phyloP scores from a whole-genome alignment of 169 alveolate genomes.

The Plasmodium sp. region DNA sequence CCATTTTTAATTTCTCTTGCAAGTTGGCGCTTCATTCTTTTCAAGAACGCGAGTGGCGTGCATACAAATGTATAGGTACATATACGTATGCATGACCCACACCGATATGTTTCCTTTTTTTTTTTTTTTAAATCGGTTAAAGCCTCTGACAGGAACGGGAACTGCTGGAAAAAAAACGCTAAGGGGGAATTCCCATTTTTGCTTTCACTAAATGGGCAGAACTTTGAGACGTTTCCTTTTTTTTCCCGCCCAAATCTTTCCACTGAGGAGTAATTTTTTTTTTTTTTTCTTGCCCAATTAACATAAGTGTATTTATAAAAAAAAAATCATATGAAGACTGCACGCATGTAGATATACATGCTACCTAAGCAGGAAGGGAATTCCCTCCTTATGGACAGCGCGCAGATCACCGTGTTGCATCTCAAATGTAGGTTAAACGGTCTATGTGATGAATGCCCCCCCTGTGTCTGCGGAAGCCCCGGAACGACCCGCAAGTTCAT shows the following conservation, averaged over 20 bases:
- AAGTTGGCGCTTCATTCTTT: not conserved
- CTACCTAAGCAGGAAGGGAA: not conserved
- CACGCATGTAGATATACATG: not conserved
- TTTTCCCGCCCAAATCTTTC: not conserved
- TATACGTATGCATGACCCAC: not conserved
- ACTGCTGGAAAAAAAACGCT: not conserved
- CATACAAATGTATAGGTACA: not conserved
- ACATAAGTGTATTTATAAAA: not conserved
- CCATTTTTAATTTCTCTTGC: not conserved
- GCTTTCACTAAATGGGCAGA: not conserved
- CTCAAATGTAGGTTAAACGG: not conserved
- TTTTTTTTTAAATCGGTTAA: not conserved
- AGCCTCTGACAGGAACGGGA: not conserved
- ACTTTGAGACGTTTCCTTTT: not conserved
- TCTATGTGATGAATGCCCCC: not conserved
- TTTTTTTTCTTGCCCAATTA: not conserved
- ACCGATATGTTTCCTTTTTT: not conserved
- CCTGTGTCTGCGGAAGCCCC: not conserved
- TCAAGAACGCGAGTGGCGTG: not conserved
- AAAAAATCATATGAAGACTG: not conserved
- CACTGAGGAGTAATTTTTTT: not conserved
- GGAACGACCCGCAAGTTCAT: not conserved
- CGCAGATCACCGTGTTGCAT: not conserved
- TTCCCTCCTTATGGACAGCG: not conserved
- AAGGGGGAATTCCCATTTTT: not conserved